phyloP scores from a whole-genome alignment of 148 eudicot species.

The Camellia granthamiana region DNA sequence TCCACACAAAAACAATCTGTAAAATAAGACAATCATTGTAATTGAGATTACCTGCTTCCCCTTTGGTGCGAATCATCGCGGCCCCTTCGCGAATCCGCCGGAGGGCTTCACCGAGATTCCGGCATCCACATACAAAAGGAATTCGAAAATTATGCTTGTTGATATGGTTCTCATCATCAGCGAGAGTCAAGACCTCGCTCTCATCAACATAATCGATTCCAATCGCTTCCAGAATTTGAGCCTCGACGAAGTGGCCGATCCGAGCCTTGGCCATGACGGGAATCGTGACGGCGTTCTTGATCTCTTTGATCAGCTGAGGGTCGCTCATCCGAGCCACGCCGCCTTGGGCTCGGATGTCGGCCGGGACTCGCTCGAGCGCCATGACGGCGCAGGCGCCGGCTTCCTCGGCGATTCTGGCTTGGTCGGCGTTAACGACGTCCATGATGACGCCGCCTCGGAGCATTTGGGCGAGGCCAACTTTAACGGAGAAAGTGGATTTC shows the following conservation, averaged over 20 bases:
- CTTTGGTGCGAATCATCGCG: constrained; percentile 91
- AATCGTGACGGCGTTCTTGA: constrained; percentile 75
- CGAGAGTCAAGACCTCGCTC: constrained; percentile 70
- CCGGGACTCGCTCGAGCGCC: constrained; percentile 93
- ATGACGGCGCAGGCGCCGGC: constrained; percentile 95
- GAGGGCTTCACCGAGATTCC: constrained; percentile 80
- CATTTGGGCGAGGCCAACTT: constrained; percentile 92
- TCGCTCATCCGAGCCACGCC: constrained; percentile 93
- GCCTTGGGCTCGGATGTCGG: constrained; percentile 88
- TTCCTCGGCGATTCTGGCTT: constrained; percentile 82
- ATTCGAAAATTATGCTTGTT: constrained; percentile 83
- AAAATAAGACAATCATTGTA: too few relatives aligned
- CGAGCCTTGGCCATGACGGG: constrained; percentile 95
- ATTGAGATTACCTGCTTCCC: constrained; percentile 41
- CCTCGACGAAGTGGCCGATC: constrained; percentile 89
- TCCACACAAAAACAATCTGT: too few relatives aligned
- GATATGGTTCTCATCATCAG: constrained; percentile 80
- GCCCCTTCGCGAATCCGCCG: constrained; percentile 83
- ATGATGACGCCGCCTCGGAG: constrained; percentile 91
- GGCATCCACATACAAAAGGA: constrained; percentile 87
- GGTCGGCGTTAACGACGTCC: constrained; percentile 88
- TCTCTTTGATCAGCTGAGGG: constrained; percentile 81
- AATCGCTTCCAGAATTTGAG: constrained; percentile 75
- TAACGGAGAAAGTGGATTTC: constrained; percentile 77
- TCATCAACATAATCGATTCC: constrained; percentile 86